Percentiles rank a stretch among this genome's conserved stretches.
Conservation (phyloP, 768 basidiomycete genomes). For the Hortiboletus campestris region DNA sequence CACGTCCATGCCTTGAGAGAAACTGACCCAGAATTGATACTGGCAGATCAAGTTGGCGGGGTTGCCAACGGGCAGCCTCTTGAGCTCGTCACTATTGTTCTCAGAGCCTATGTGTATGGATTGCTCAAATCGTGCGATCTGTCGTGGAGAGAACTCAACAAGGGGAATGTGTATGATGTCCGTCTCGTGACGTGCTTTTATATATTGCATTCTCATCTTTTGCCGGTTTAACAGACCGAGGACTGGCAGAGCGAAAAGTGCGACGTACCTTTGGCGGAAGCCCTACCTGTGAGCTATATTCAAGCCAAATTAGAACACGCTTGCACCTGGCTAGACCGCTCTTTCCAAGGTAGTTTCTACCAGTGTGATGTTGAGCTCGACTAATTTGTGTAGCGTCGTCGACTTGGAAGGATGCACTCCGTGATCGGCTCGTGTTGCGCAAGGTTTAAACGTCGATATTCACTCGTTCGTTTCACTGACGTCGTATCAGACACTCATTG, state of each 20-base stretch:
- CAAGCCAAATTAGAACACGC: conserved; percentile 59
- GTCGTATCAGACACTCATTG: conserved; percentile 21
- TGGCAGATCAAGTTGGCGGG: conserved; percentile 16
- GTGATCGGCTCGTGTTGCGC: conserved; percentile 53
- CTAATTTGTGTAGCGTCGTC: conserved; percentile 38
- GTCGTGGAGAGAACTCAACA: conserved; percentile 78
- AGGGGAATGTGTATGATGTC: conserved; percentile 75
- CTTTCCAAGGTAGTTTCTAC: conserved; percentile 38
- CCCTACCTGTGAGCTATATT: conserved; percentile 52
- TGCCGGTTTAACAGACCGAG: conserved; percentile 53
- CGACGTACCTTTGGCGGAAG: conserved; percentile 73
- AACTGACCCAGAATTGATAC: conserved; percentile 55
- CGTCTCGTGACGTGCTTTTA: conserved; percentile 32
- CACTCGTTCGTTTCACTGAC: conserved; percentile 4
- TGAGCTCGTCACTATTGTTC: conserved; percentile 64
- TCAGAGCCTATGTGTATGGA: conserved; percentile 65
- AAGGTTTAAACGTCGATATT: conserved; percentile 40
- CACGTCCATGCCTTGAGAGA: conserved; percentile 65
- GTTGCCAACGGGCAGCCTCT: conserved; percentile 50
- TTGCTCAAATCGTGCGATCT: conserved; percentile 81
- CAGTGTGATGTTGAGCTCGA: not conserved
- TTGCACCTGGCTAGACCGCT: conserved; percentile 52
- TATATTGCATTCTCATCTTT: conserved; percentile 11
- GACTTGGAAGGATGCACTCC: conserved; percentile 51
- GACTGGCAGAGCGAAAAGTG: conserved; percentile 91